A percentile compares a stretch with the other conserved stretches of the same genome.
Evolutionary conservation across 2,329 filamentous ascomycete species (phyloP).

Genomic region (Apiospora koreana): DNA sequence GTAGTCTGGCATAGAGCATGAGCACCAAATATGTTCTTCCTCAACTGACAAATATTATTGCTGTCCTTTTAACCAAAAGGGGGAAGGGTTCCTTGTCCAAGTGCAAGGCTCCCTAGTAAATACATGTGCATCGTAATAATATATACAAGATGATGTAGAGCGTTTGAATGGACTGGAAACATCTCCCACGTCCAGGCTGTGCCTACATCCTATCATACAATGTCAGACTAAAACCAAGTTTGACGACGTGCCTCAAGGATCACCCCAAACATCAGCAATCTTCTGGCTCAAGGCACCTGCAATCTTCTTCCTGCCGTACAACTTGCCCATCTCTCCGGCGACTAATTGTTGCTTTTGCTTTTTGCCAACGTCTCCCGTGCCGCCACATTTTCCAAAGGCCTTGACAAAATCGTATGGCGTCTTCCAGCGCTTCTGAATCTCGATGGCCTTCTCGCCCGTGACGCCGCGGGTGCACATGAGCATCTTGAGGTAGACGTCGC

Average conservation of each 20-base stretch:
- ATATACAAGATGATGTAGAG: neutral
- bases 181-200: neutral
- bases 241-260: conserved; percentile 34
- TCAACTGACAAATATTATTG: too few species aligned
- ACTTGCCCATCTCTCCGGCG: conserved; percentile 52
- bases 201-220: neutral
- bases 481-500: conserved; percentile 82
- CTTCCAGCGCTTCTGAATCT: conserved; percentile 77
- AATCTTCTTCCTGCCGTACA: conserved; percentile 71
- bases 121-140: neutral
- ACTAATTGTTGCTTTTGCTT: conserved; percentile 64
- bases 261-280: conserved; percentile 73
- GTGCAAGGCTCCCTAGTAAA: neutral
- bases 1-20: too few species aligned
- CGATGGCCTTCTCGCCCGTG: conserved; percentile 75
- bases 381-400: conserved; percentile 60
- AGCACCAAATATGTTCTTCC: too few species aligned
- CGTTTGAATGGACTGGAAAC: neutral
- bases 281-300: conserved; percentile 65
- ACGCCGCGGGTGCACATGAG: conserved; percentile 78
- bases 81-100: too few species aligned
- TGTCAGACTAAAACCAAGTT: neutral
- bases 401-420: conserved; percentile 73
- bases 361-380: conserved; percentile 46
- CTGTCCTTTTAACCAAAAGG: too few species aligned